phyloP scores from a whole-genome alignment of 2,329 filamentous ascomycete species.

The Aspergillus sojae region DNA sequence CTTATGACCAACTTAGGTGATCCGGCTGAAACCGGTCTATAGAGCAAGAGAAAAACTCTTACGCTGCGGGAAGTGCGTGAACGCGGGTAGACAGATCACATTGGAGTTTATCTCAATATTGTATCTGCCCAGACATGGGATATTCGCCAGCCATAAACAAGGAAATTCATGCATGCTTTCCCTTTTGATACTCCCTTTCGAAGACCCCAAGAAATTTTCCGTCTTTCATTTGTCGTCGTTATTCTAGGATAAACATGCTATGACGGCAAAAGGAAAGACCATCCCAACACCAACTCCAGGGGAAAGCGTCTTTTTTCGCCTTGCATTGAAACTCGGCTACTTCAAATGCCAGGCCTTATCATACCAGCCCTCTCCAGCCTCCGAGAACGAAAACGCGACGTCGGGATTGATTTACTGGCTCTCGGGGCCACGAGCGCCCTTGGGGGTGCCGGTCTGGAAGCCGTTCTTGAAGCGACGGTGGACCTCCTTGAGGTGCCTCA shows the following conservation, averaged over 20 bases:
- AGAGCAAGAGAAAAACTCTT: conserved; percentile 4
- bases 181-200: conserved; percentile 34
- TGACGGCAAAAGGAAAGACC: conserved; percentile 34
- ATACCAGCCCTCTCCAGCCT: conserved; percentile 44
- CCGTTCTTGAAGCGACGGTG: conserved; percentile 95
- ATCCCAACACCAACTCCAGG: conserved; percentile 40
- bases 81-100: conserved; percentile 36
- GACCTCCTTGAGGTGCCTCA: conserved; percentile 91
- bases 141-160: conserved; percentile 44
- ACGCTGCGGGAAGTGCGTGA: conserved; percentile 13
- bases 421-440: conserved; percentile 73
- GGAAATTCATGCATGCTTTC: conserved; percentile 43
- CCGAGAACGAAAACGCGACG: conserved; percentile 42
- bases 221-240: conserved; percentile 30
- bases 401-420: conserved; percentile 44
- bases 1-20: not conserved
- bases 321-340: conserved; percentile 39
- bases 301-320: conserved; percentile 37
- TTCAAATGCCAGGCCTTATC: conserved; percentile 40
- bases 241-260: conserved; percentile 31
- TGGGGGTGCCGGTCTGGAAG: conserved; percentile 88
- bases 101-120: conserved; percentile 36
- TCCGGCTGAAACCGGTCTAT: not conserved
- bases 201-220: conserved; percentile 33
- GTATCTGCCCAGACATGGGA: conserved; percentile 40